These are phyloP conservation scores for Fusarium sp. DNA, from an alignment of 2,329 filamentous ascomycete species.

Conservation along the genomic window DNA sequence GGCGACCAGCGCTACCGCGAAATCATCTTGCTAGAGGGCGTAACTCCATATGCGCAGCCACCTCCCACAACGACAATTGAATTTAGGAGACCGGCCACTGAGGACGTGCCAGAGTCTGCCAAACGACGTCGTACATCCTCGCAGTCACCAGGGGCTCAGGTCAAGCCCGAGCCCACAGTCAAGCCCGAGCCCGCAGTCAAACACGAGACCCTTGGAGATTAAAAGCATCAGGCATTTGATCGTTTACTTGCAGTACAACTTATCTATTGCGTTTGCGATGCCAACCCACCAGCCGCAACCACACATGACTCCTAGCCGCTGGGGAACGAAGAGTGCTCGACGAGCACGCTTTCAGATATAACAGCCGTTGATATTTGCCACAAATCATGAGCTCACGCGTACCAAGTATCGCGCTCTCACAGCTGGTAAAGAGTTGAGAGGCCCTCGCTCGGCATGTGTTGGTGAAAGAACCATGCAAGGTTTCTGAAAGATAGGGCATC, in stretches of 20 bases:
- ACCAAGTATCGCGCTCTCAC: too few relatives aligned
- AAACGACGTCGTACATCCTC: conserved; percentile 4
- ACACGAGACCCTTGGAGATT: not conserved
- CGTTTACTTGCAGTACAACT: not conserved
- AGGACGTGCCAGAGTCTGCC: not conserved
- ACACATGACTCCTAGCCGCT: not conserved
- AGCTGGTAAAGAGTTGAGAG: too few relatives aligned
- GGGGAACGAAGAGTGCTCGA: not conserved
- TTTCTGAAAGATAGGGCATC: too few relatives aligned
- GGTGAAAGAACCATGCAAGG: too few relatives aligned
- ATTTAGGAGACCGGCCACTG: conserved; percentile 2
- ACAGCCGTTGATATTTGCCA: too few relatives aligned
- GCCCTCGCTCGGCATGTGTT: too few relatives aligned
- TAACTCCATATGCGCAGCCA: not conserved
- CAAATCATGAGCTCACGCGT: too few relatives aligned
- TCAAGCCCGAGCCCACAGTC: not conserved
- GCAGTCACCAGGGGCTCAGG: not conserved
- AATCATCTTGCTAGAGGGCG: conserved; percentile 14
- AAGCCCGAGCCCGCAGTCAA: not conserved
- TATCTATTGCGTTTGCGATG: not conserved
- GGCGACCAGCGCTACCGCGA: conserved; percentile 17
- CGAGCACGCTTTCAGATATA: too few relatives aligned
- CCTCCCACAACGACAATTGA: not conserved
- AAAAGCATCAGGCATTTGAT: not conserved
- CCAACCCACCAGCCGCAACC: too few relatives aligned